These are phyloP conservation scores for Solanum dulcamara DNA, from an alignment of 257 asterid species.

Conservation along the genomic window DNA sequence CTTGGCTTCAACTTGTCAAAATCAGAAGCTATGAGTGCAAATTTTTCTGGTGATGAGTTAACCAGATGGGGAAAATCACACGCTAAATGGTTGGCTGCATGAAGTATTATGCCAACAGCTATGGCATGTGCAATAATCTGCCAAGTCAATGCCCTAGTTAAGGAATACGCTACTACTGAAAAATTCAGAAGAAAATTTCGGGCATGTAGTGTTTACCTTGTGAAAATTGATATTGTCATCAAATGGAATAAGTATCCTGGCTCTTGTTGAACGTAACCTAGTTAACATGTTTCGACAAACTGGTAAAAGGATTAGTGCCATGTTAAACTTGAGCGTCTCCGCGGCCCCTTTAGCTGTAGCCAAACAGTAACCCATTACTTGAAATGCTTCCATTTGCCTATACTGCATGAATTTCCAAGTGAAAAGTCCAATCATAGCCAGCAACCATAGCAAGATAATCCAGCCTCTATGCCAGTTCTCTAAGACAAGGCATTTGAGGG, in stretches of 20 bases:
- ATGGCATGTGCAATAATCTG: conserved; percentile 63
- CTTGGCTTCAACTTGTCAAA: conserved; percentile 47
- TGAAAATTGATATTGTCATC: conserved; percentile 86
- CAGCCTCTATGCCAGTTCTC: conserved; percentile 83
- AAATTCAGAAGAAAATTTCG: not conserved
- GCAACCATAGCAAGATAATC: conserved; percentile 47
- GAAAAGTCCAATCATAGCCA: conserved; percentile 53
- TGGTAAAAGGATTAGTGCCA: conserved; percentile 81
- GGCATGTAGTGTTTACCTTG: conserved; percentile 21
- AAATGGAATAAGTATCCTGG: conserved; percentile 56
- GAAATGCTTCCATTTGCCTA: conserved; percentile 47
- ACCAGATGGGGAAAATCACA: conserved; percentile 69
- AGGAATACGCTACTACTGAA: not conserved
- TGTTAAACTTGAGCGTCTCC: conserved; percentile 81
- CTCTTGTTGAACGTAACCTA: conserved; percentile 59
- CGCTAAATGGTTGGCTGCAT: conserved; percentile 59
- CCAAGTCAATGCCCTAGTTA: not conserved
- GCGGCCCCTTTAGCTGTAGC: conserved; percentile 94
- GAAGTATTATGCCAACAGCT: conserved; percentile 45
- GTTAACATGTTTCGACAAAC: conserved; percentile 77
- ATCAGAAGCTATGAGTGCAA: conserved; percentile 51
- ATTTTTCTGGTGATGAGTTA: conserved; percentile 47
- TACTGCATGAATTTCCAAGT: conserved; percentile 73
- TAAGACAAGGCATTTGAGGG: conserved; percentile 18
- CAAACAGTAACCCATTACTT: conserved; percentile 67